phyloP scores from a whole-genome alignment of 192 early-diverging fungal genomes.

The Diversispora eburnea region DNA sequence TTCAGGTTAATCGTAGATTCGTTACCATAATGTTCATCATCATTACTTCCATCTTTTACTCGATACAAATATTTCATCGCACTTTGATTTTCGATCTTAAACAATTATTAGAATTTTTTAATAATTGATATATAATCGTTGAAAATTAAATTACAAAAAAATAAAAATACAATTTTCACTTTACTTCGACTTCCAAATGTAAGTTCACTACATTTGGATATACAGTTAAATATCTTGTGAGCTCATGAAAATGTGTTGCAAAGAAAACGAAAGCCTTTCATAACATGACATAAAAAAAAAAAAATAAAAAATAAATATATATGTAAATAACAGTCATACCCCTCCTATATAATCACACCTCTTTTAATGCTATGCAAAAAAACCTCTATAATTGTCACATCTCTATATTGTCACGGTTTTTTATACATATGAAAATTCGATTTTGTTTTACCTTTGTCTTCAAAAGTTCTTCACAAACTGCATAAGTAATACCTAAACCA shows the following conservation, averaged over 20 bases:
- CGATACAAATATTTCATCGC: slow-evolving; percentile 46
- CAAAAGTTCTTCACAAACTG: slow-evolving; percentile 69
- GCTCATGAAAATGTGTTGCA: slow-evolving; percentile 76
- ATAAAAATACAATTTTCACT: neutral
- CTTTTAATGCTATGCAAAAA: too few species aligned
- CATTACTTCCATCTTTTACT: slow-evolving; percentile 44
- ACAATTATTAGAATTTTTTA: slow-evolving; percentile 9
- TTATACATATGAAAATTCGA: too few species aligned
- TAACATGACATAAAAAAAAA: too few species aligned
- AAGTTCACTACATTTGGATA: slow-evolving; percentile 60
- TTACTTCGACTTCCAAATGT: slow-evolving; percentile 50
- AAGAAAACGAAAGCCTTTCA: slow-evolving; percentile 60
- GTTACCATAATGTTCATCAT: slow-evolving; percentile 47
- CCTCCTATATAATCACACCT: too few species aligned
- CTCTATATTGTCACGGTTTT: too few species aligned
- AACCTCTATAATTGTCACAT: too few species aligned
- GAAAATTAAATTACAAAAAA: neutral
- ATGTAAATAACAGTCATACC: neutral
- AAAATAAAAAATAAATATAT: slow-evolving; percentile 3
- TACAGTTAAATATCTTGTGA: slow-evolving; percentile 48
- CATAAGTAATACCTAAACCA: slow-evolving; percentile 67
- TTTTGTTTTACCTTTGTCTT: slow-evolving; percentile 28
- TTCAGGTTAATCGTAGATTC: too few species aligned
- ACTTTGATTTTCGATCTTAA: slow-evolving; percentile 8
- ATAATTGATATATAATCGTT: neutral